A percentile compares a stretch with the other conserved stretches of the same genome.
phyloP scores from a whole-genome alignment of 2,329 filamentous ascomycete species.

The Clarireedia sp. region DNA sequence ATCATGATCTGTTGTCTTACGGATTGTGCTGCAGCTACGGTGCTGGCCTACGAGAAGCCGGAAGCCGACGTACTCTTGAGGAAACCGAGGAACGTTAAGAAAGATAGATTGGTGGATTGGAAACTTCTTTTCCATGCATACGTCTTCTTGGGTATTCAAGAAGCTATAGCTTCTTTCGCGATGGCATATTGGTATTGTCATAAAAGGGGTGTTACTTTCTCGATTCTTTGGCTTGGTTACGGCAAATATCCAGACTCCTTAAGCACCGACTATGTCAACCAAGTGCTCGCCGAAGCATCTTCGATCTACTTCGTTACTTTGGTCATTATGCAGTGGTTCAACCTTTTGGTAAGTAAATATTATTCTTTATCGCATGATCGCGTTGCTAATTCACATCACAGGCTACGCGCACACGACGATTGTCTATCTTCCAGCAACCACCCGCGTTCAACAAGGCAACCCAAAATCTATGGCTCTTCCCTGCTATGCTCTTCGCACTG shows the following conservation, averaged over 20 bases:
- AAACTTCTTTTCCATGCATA: conserved; percentile 66
- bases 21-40: conserved; percentile 63
- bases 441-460: conserved; percentile 51
- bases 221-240: conserved; percentile 59
- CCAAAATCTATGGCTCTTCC: conserved; percentile 60
- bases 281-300: conserved; percentile 26
- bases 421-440: conserved; percentile 64
- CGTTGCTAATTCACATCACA: background rate
- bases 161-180: conserved; percentile 50
- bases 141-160: conserved; percentile 56
- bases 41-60: conserved; percentile 66
- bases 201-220: conserved; percentile 55
- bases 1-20: conserved; percentile 51
- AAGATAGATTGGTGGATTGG: conserved; percentile 64
- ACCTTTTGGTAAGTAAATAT: conserved; percentile 41
- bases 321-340: conserved; percentile 76
- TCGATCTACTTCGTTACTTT: conserved; percentile 70
- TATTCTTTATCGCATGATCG: background rate
- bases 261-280: conserved; percentile 44
- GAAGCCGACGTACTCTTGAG: conserved; percentile 67
- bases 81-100: conserved; percentile 58
- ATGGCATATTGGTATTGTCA: conserved; percentile 60
- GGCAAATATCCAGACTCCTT: conserved; percentile 38
- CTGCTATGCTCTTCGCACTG: conserved; percentile 60
- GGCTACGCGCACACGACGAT: conserved; percentile 51